Base-by-base conservation (phyloP, 768 basidiomycete species). In the Phanerodontia chrysosporium region DNA sequence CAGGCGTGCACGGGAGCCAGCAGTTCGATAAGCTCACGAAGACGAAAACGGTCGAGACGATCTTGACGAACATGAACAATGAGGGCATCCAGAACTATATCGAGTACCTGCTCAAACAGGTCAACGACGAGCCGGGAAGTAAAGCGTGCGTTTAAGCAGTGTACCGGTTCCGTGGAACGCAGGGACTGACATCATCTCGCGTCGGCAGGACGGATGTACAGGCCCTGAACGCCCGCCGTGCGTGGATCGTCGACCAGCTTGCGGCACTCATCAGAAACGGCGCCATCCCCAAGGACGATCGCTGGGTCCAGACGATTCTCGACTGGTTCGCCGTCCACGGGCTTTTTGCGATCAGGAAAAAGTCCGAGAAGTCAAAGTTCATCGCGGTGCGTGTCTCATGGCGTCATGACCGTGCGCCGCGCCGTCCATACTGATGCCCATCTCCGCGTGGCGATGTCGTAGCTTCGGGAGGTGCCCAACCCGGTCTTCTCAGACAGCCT, bases 21-120 rank as follows among this genome's bases (percentile, higher is more conserved):
- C 89, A 93, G 70, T 99, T 98, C 66, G 96, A 99, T 73, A 88
- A 83, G 71, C 72, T 96, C 58, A 96, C 95, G 12, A 89, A 85
- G 71, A 95, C 95, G 9, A 97, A 95, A 74, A 96, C 92, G 0
- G 82, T 98, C 35, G 94, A 96, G 73, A 81, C 83, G 1, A 86
- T 98, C 57, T 75, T 98, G 57, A 79, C 83, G 2, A 83, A 82
- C 35, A 85, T 95, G 81, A 83, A 88, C 64, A 72, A 74, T 0
- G 77, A 84, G 1, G 94, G 92, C 9, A 89, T 97, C 62, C 80
- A 82, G 64, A 81, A 74, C 39, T 98, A 95, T 72, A 83, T 95
- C 46, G 71, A 78, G 35, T 85, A 90, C 72, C 74, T 98, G 24
- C 75, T 91, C 36, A 75, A 75, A 16, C 82, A 90, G 61, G 75